Evolutionary conservation across 2,329 filamentous ascomycete genomes (phyloP).

Genomic region (Paecilomyces niveus): DNA sequence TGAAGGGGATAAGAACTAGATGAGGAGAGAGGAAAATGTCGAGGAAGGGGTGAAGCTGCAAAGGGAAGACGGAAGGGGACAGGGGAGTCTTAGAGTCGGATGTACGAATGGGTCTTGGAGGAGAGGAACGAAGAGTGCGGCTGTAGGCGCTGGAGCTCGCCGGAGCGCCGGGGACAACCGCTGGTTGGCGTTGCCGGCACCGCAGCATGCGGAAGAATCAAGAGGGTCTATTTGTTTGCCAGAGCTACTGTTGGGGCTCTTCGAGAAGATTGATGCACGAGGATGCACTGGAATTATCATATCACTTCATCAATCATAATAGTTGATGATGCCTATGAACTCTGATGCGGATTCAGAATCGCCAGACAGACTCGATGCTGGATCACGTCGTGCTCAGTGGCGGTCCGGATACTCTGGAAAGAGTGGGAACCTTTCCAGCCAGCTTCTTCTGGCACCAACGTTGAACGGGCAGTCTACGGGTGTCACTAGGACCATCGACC

Average conservation of each 20-base stretch:
- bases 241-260: no score
- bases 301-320: neutral
- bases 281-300: neutral
- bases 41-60: conserved; percentile 1
- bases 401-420: neutral
- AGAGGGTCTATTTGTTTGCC: neutral
- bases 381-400: neutral
- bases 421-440: neutral
- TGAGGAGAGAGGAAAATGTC: neutral
- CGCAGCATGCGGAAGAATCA: no score
- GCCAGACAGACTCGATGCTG: neutral
- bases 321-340: neutral
- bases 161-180: neutral
- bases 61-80: neutral
- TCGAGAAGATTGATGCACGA: no score
- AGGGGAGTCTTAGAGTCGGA: neutral
- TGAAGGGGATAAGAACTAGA: neutral
- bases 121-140: neutral
- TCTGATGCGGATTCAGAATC: neutral
- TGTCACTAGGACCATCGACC: neutral
- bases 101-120: neutral
- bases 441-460: neutral
- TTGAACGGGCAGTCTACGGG: neutral
- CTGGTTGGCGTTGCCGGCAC: neutral
- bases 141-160: neutral